These are phyloP conservation scores for Aspergillus costaricaensis DNA, from an alignment of 2,329 filamentous ascomycete genomes.

Conservation along the genomic window DNA sequence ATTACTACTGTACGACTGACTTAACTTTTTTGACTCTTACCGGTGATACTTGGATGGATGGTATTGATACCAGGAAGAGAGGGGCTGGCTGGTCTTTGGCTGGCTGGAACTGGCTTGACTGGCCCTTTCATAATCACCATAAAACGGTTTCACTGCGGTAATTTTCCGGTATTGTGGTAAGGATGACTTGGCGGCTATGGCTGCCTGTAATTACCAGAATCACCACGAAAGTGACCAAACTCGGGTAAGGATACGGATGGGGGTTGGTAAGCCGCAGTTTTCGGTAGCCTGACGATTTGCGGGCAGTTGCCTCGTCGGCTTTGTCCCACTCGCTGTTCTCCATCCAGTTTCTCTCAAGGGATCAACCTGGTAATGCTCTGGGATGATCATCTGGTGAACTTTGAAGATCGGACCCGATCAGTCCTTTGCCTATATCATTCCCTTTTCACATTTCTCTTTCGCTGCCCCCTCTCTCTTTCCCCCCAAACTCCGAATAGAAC, in stretches of 20 bases:
- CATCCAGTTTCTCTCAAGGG: neutral
- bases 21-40: too few relatives aligned
- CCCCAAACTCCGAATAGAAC: slow-evolving; percentile 2
- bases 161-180: neutral
- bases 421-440: neutral
- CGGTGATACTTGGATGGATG: too few relatives aligned
- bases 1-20: too few relatives aligned
- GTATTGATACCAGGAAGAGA: neutral
- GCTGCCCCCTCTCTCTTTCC: neutral
- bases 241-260: too few relatives aligned
- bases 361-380: neutral
- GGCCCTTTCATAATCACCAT: neutral
- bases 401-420: slow-evolving; percentile 3
- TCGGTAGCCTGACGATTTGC: slow-evolving; percentile 2
- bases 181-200: neutral
- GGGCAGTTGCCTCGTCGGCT: slow-evolving; percentile 1
- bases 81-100: neutral
- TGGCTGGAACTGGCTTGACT: neutral
- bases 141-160: neutral
- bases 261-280: too few relatives aligned
- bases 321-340: neutral
- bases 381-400: neutral
- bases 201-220: too few relatives aligned
- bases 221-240: too few relatives aligned
- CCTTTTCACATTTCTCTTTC: neutral